Evolutionary conservation across 78 protist genomes (phyloP).

Genomic region (Cavenderia fasciculata): DNA sequence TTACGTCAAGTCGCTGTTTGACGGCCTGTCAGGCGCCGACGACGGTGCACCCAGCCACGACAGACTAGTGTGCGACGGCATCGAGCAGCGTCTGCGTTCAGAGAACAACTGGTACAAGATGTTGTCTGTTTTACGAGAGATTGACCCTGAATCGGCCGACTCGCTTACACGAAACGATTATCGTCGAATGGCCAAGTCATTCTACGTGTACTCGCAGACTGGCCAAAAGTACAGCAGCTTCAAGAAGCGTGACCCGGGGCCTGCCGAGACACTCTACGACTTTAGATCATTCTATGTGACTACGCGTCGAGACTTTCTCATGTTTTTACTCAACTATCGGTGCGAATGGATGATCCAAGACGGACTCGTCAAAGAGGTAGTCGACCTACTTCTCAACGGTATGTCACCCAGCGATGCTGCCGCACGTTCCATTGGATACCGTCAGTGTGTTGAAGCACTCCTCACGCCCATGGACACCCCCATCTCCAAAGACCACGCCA

Average conservation of each 20-base stretch:
- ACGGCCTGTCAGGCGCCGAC: too few relatives aligned
- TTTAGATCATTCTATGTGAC: conserved; percentile 55
- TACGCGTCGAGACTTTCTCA: not conserved
- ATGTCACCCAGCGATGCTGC: not conserved
- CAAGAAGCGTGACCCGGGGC: not conserved
- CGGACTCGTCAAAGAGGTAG: conserved; percentile 46
- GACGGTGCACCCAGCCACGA: not conserved
- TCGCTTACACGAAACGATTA: conserved; percentile 11
- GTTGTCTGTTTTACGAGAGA: conserved; percentile 6
- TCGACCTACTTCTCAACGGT: conserved; percentile 1
- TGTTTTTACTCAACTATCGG: conserved; percentile 1
- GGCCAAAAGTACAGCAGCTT: conserved; percentile 19
- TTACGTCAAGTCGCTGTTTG: conserved; percentile 12
- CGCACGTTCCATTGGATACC: conserved; percentile 36
- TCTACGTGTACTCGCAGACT: conserved; percentile 14
- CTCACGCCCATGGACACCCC: not conserved
- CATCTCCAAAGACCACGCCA: not conserved
- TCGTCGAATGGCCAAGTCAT: conserved; percentile 25
- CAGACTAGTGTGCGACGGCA: conserved; percentile 9
- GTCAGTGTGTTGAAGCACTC: conserved; percentile 5
- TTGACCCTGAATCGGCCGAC: conserved; percentile 47
- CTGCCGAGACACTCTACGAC: too few relatives aligned
- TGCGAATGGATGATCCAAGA: conserved; percentile 41
- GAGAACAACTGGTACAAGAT: conserved; percentile 28
- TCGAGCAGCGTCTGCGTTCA: not conserved